Evolutionary conservation across 2,329 filamentous ascomycete species (phyloP).

Genomic region (Venturia oleaginea): DNA sequence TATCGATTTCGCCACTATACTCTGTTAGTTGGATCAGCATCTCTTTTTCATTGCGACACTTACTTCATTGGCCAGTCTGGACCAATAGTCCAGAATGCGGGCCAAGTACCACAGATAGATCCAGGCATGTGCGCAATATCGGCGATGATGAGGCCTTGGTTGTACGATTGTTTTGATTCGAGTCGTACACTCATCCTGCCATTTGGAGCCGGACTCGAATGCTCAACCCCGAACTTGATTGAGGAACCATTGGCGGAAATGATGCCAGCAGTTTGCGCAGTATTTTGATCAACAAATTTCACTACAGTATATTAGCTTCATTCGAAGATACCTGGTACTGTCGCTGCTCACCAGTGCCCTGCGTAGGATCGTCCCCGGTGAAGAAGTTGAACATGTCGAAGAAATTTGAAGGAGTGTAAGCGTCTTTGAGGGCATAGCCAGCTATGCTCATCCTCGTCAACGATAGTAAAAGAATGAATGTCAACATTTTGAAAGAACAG

Average conservation of each 20-base stretch:
- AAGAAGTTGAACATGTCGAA: slow-evolving; percentile 38
- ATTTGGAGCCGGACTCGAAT: slow-evolving; percentile 26
- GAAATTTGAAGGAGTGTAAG: slow-evolving; percentile 33
- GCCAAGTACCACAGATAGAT: slow-evolving; percentile 42
- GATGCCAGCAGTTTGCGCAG: slow-evolving; percentile 31
- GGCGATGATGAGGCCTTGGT: slow-evolving; percentile 38
- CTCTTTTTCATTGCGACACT: neutral
- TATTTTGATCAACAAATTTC: slow-evolving; percentile 31
- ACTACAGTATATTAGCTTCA: slow-evolving; percentile 23
- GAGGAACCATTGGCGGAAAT: slow-evolving; percentile 28
- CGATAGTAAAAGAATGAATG: slow-evolving; percentile 6
- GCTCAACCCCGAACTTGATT: slow-evolving; percentile 37
- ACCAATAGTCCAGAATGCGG: slow-evolving; percentile 37
- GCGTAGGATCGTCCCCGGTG: slow-evolving; percentile 35
- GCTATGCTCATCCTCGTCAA: slow-evolving; percentile 10
- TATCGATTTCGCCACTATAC: slow-evolving; percentile 40
- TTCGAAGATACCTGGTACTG: slow-evolving; percentile 17
- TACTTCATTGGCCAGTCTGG: slow-evolving; percentile 28
- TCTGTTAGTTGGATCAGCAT: neutral
- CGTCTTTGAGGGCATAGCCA: slow-evolving; percentile 30
- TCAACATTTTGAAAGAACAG: neutral
- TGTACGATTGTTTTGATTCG: slow-evolving; percentile 37
- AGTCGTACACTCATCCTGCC: slow-evolving; percentile 40
- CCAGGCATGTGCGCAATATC: slow-evolving; percentile 45
- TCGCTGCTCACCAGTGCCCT: slow-evolving; percentile 24